phyloP scores from a whole-genome alignment of 495 filamentous ascomycete genomes.

The Xylaria nigripes region DNA sequence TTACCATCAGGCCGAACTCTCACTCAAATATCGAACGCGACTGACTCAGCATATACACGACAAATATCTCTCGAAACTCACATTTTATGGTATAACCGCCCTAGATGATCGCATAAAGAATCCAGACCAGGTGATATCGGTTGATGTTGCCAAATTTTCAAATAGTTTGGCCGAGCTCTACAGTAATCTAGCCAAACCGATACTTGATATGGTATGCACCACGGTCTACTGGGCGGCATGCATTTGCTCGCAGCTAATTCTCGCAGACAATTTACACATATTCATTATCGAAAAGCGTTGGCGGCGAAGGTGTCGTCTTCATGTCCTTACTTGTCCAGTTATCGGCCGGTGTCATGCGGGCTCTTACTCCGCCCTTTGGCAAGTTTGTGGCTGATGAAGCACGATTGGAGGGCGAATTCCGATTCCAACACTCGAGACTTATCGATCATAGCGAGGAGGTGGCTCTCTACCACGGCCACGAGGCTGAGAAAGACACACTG shows the following conservation, averaged over 20 bases:
- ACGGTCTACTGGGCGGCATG: neutral
- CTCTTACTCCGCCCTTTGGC: conserved; percentile 92
- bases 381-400: conserved; percentile 98
- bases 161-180: conserved; percentile 92
- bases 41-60: conserved; percentile 89
- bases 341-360: conserved; percentile 87
- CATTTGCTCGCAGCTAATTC: conserved; percentile 14
- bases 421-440: conserved; percentile 86
- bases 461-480: conserved; percentile 85
- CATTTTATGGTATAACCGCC: conserved; percentile 92
- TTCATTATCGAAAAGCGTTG: conserved; percentile 83
- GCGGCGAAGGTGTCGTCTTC: conserved; percentile 86
- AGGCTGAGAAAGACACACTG: conserved; percentile 91
- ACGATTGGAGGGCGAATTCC: conserved; percentile 87
- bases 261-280: conserved; percentile 75
- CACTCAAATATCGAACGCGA: conserved; percentile 83
- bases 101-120: conserved; percentile 98
- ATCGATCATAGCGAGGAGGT: conserved; percentile 96
- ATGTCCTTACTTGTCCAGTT: conserved; percentile 92
- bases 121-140: conserved; percentile 92
- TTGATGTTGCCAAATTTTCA: conserved; percentile 92
- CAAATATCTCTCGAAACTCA: conserved; percentile 90
- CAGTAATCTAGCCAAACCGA: conserved; percentile 92
- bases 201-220: conserved; percentile 71
- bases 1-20: conserved; percentile 92